These are phyloP conservation scores for Corynascus novoguineensis DNA, from an alignment of 495 filamentous ascomycete genomes.

Conservation along the genomic window DNA sequence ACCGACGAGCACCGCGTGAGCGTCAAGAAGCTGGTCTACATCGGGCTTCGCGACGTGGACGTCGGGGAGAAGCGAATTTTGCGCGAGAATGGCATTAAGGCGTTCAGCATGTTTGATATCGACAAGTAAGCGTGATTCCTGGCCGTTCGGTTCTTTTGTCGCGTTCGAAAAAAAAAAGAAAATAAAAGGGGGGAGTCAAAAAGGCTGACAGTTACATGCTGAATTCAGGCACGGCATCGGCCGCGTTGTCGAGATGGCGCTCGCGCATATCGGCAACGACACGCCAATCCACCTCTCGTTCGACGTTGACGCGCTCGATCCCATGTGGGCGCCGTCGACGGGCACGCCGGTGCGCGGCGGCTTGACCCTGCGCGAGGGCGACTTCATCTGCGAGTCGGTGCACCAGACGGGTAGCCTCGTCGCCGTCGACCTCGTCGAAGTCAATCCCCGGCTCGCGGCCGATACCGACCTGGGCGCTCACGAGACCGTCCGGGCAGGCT, in stretches of 20 bases:
- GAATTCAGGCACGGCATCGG: slow-evolving; percentile 83
- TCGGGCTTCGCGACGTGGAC: slow-evolving; percentile 91
- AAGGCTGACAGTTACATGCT: not conserved
- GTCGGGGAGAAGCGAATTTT: slow-evolving; percentile 84
- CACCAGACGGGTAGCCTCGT: slow-evolving; percentile 88
- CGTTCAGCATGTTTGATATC: slow-evolving; percentile 98
- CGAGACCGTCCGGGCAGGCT: slow-evolving; percentile 86
- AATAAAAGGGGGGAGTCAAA: not conserved
- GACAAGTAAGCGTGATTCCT: slow-evolving; percentile 76
- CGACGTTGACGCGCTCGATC: slow-evolving; percentile 94
- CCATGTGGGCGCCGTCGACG: slow-evolving; percentile 91
- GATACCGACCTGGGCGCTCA: slow-evolving; percentile 59
- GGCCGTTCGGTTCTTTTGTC: slow-evolving; percentile 7
- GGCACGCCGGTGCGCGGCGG: slow-evolving; percentile 95
- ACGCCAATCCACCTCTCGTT: slow-evolving; percentile 96
- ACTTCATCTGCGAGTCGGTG: slow-evolving; percentile 96
- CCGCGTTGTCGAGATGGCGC: slow-evolving; percentile 92
- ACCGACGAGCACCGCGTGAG: slow-evolving; percentile 53
- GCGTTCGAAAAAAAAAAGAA: too few species aligned
- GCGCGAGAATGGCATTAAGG: slow-evolving; percentile 81
- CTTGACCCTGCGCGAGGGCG: slow-evolving; percentile 89
- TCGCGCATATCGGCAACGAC: slow-evolving; percentile 87
- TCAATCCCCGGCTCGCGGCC: slow-evolving; percentile 80
- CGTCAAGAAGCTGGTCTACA: slow-evolving; percentile 89
- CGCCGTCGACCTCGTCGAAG: slow-evolving; percentile 91